Conservation (phyloP, 345 rosid genomes). For the Citrus sinensis region DVS_A1.0 CM039163.1:35417501-35418000, state of each 20-base stretch:
- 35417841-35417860: not conserved
- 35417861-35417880: not conserved
- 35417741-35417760: not conserved
- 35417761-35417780: not conserved
- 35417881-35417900: not conserved
- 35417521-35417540: not conserved
- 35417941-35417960: constrained; percentile 6
- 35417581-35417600: not conserved
- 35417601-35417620: not conserved
- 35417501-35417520: not conserved
- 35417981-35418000: constrained; percentile 34
- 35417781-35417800: not conserved
- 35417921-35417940: not conserved
- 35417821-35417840: not conserved
- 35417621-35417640: not conserved
- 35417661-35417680: not conserved
- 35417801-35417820: not conserved
- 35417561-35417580: not conserved
- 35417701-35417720: not conserved
- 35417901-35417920: not conserved
- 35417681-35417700: not conserved
- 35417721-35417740: not conserved
- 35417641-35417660: not conserved
- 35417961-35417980: constrained; percentile 11
- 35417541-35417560: not conserved